These are phyloP conservation scores for Bruguiera gymnorhiza DNA, from an alignment of 345 rosid genomes.

Conservation along the genomic window DNA sequence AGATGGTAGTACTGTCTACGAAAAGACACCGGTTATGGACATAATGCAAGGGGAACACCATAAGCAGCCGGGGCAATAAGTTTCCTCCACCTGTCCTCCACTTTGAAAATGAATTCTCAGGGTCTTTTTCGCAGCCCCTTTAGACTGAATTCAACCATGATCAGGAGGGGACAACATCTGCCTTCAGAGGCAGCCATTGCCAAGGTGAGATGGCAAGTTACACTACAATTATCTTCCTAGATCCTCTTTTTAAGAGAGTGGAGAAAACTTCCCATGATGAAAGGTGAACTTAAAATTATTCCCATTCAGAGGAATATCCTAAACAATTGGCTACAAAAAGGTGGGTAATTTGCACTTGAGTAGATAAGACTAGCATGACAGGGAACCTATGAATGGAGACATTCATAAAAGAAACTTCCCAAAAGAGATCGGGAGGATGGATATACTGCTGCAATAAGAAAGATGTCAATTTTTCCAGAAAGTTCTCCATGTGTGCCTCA, in stretches of 20 bases:
- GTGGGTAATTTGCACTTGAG: slow-evolving; percentile 3
- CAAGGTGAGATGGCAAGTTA: slow-evolving; percentile 31
- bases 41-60: slow-evolving; percentile 6
- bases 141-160: slow-evolving; percentile 9
- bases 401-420: slow-evolving; percentile 1
- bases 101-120: slow-evolving; percentile 1
- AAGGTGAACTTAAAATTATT: slow-evolving; percentile 25
- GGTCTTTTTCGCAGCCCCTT: not conserved
- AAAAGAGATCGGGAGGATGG: slow-evolving; percentile 3
- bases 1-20: too few species aligned
- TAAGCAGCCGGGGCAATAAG: slow-evolving; percentile 10
- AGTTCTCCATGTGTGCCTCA: not conserved
- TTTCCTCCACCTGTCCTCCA: not conserved
- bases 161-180: slow-evolving; percentile 8
- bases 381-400: slow-evolving; percentile 6
- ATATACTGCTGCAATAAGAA: not conserved
- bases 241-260: slow-evolving; percentile 4
- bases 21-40: too few species aligned
- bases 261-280: slow-evolving; percentile 17
- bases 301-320: slow-evolving; percentile 28
- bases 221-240: slow-evolving; percentile 24
- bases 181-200: slow-evolving; percentile 9
- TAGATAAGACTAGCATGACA: not conserved
- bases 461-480: slow-evolving; percentile 9
- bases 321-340: slow-evolving; percentile 3